Base-by-base conservation (phyloP, 257 asterid genomes). In the Rauvolfia tetraphylla region DNA sequence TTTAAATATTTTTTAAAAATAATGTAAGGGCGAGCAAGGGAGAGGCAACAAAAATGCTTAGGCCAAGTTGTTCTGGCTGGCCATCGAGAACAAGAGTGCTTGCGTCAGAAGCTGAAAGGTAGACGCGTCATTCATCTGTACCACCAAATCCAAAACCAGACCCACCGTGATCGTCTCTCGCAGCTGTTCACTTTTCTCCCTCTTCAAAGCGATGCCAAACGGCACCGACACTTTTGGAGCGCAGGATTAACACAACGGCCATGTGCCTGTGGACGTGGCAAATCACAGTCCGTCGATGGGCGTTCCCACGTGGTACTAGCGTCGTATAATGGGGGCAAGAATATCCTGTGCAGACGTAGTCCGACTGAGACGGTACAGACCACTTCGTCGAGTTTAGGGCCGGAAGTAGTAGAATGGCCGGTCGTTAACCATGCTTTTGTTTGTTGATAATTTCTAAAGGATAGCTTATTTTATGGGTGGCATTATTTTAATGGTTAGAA, bases 181-280 rank as follows among this genome's bases (percentile, higher is more conserved):
- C 68, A 22, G 72, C 74, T n/a, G 63, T 31, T 73, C n/a, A 42
- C 53, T 27, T 23, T 81, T 65, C 81, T 65, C 51, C 70, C 72
- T 56, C 42, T 71, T 68, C 22, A 76, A 42, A 36, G 53, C 59
- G 18, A 53, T 77, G 48, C 69, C 34, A 76, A 70, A 66, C 54
- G 54, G 85, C 89, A 89, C 91, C 91, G 95, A 88, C 92, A 88
- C 86, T 77, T 82, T 78, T 66, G 59, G 46, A 65, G 74, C 90
- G 83, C 78, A 71, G 0, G 88, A 85, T 87, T 44, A 70, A 3
- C 46, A 4, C 14, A 15, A 5, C 15, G 34, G 29, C 58, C 9
- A 7, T 2, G 15, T 42, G 17, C 25, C 2, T 0, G 13, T 18
- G 36, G 76, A 82, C 86, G 87, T 87, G 89, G 77, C 77, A 2